These are phyloP conservation scores for Emiliania huxleyi DNA, from an alignment of 78 protist species.

Conservation along the genomic window DNA sequence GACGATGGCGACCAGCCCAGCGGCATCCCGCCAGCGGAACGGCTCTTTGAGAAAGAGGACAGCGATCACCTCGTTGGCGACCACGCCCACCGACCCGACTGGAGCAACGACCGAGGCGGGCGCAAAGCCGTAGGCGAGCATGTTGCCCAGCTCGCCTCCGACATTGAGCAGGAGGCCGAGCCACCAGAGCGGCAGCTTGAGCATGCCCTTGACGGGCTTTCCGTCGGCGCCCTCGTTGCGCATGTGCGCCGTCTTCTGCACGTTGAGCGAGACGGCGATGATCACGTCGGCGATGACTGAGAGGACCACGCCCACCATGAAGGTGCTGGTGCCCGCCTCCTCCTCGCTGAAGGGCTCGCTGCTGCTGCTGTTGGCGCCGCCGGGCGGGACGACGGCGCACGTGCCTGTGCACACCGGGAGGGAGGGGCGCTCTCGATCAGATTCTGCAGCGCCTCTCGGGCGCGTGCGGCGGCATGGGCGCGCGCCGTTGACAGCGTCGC, in stretches of 20 bases:
- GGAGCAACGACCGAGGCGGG: conserved; percentile 33
- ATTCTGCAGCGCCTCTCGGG: too few relatives aligned
- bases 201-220: background rate
- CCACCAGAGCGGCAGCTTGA: background rate
- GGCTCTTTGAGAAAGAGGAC: background rate
- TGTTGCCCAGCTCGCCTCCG: conserved; percentile 13
- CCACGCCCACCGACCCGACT: background rate
- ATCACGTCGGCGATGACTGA: background rate
- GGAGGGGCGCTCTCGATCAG: too few relatives aligned
- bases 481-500: too few relatives aligned
- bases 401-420: too few relatives aligned
- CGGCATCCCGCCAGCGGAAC: background rate
- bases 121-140: conserved; percentile 19
- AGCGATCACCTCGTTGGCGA: background rate
- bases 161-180: background rate
- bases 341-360: too few relatives aligned
- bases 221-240: background rate
- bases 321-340: too few relatives aligned
- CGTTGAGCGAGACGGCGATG: background rate
- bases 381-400: too few relatives aligned
- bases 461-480: too few relatives aligned
- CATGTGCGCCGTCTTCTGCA: too few relatives aligned
- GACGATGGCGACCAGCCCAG: background rate
- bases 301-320: background rate
- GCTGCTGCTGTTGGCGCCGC: too few relatives aligned